These are phyloP conservation scores for Colletotrichum lentis DNA, from an alignment of 2,329 filamentous ascomycete genomes.

Conservation along the genomic window DNA sequence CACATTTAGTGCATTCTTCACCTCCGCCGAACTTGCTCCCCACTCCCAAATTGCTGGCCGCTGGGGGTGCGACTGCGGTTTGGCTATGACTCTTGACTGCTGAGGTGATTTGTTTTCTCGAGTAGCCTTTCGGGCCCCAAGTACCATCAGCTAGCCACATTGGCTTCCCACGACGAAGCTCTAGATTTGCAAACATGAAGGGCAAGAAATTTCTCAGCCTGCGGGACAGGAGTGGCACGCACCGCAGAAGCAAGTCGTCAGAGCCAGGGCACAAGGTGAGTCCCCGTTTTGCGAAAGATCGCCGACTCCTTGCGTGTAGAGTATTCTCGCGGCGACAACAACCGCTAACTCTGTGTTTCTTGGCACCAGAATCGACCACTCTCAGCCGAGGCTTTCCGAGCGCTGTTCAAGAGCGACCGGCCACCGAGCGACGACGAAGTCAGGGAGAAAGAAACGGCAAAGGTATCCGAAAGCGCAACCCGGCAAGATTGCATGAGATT, in stretches of 20 bases:
- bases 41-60: conserved; percentile 34
- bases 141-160: neutral
- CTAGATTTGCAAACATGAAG: conserved; percentile 56
- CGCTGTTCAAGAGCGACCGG: conserved; percentile 71
- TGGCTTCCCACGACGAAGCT: conserved; percentile 12
- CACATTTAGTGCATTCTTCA: conserved; percentile 31
- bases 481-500: neutral
- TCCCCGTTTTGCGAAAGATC: conserved; percentile 20
- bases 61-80: conserved; percentile 33
- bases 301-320: conserved; percentile 20
- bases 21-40: conserved; percentile 21
- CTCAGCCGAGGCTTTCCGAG: conserved; percentile 66
- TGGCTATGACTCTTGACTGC: conserved; percentile 31
- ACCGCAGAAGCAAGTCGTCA: conserved; percentile 64
- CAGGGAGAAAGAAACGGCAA: conserved; percentile 55
- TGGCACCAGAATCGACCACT: conserved; percentile 58
- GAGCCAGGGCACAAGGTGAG: conserved; percentile 63
- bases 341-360: conserved; percentile 13
- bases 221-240: conserved; percentile 68
- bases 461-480: conserved; percentile 47
- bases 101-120: conserved; percentile 27
- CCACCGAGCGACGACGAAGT: conserved; percentile 64
- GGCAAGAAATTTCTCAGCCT: conserved; percentile 74
- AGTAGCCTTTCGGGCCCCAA: conserved; percentile 24
- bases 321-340: conserved; percentile 1